Evolutionary conservation across 805 yeast genomes (phyloP).

Genomic region (Schwanniomyces sp.): DNA sequence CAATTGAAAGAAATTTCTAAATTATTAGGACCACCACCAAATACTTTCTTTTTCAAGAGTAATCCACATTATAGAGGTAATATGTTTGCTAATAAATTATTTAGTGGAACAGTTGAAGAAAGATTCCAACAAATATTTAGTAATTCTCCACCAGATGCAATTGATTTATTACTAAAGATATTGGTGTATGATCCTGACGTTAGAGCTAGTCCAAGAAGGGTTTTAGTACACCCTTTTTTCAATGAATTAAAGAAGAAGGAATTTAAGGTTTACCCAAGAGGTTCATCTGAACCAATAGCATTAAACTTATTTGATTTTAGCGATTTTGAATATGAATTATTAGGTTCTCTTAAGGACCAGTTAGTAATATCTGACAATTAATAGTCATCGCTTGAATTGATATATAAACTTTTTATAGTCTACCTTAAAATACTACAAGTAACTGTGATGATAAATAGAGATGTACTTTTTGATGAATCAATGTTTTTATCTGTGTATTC

Average conservation of each 20-base stretch:
- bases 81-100: conserved; percentile 63
- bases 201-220: conserved; percentile 77
- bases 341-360: conserved; percentile 39
- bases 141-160: conserved; percentile 79
- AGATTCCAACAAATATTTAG: conserved; percentile 51
- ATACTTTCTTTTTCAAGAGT: conserved; percentile 66
- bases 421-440: too few species aligned
- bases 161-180: conserved; percentile 77
- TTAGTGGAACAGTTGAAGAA: conserved; percentile 53
- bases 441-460: too few species aligned
- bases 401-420: not conserved
- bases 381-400: not conserved
- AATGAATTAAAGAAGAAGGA: conserved; percentile 70
- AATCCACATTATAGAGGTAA: conserved; percentile 79
- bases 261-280: conserved; percentile 57
- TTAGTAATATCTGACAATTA: conserved; percentile 12
- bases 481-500: too few species aligned
- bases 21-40: conserved; percentile 81
- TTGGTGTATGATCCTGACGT: conserved; percentile 88
- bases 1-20: conserved; percentile 91
- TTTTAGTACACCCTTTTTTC: conserved; percentile 86
- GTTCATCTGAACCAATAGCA: conserved; percentile 38
- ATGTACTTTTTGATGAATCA: too few species aligned
- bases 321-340: conserved; percentile 59
- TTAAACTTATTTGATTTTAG: conserved; percentile 67